These are phyloP conservation scores for Capsicum chinense DNA, from an alignment of 257 asterid genomes.

Conservation along the genomic window DNA sequence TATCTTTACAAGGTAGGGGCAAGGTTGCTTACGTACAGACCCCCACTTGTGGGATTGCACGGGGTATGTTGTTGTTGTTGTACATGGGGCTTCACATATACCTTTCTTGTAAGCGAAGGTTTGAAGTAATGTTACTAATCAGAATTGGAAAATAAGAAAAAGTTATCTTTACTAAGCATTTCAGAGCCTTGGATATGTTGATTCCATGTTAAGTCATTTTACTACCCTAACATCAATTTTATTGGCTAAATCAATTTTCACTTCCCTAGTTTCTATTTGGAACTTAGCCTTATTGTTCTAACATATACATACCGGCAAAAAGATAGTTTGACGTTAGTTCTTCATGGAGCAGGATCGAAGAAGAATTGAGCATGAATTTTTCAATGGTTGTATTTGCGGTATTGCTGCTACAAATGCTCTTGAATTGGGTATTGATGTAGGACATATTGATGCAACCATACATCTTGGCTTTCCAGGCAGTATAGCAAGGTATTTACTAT, in stretches of 20 bases:
- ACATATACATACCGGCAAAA: not conserved
- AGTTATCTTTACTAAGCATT: not conserved
- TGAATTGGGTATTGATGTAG: constrained; percentile 97
- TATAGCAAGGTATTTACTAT: constrained; percentile 69
- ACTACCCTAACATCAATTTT: not conserved
- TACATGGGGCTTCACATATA: too few species aligned
- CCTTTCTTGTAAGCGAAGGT: not conserved
- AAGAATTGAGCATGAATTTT: constrained; percentile 80
- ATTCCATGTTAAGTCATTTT: constrained; percentile 10
- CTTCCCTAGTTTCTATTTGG: not conserved
- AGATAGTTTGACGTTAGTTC: constrained; percentile 32
- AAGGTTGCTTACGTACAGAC: too few species aligned
- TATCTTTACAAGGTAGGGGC: too few species aligned
- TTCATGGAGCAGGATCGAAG: constrained; percentile 79
- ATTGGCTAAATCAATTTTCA: not conserved
- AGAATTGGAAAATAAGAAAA: not conserved
- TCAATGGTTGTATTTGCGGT: constrained; percentile 77
- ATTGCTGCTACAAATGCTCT: constrained; percentile 97
- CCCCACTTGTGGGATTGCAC: too few species aligned
- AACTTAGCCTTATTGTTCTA: not conserved
- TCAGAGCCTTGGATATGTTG: not conserved
- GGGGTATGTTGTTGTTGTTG: too few species aligned
- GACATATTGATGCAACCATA: constrained; percentile 88
- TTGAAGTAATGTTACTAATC: not conserved
- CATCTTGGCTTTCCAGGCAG: constrained; percentile 99